Conservation (phyloP, 106 monocot genomes). For the Dendrobium catenatum region DNA sequence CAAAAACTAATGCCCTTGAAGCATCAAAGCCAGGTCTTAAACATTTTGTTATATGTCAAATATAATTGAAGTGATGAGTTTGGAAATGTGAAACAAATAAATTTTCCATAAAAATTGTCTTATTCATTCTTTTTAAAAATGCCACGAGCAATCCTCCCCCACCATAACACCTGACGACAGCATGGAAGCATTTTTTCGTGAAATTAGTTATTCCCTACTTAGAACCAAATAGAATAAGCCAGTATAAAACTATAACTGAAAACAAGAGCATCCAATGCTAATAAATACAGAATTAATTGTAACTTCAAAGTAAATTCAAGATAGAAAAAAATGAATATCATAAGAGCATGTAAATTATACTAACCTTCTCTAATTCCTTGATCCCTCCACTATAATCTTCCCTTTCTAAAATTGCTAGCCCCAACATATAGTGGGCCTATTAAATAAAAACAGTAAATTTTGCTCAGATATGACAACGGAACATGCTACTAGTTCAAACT, state of each 20-base stretch:
- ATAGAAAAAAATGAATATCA: neutral
- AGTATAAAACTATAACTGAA: neutral
- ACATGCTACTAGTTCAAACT: neutral
- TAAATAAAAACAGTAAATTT: neutral
- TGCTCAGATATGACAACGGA: neutral
- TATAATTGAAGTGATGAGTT: neutral
- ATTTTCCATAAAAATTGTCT: neutral
- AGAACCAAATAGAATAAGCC: neutral
- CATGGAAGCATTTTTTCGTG: neutral
- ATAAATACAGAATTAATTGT: neutral
- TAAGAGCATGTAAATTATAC: neutral
- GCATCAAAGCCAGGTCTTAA: neutral
- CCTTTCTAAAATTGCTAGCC: conserved; percentile 50
- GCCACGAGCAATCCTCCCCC: neutral
- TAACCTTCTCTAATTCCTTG: conserved; percentile 62
- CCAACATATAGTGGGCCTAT: conserved; percentile 67
- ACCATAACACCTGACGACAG: neutral
- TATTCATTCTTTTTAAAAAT: neutral
- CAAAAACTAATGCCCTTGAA: neutral
- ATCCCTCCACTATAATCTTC: conserved; percentile 37
- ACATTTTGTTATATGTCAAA: neutral
- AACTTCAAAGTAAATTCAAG: neutral
- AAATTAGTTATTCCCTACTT: neutral
- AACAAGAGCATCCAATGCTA: neutral
- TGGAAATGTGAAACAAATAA: neutral